Percentiles rank a stretch among this genome's conserved stretches.
phyloP scores from a whole-genome alignment of 306 rosid species.

The Malus fusca region DNA sequence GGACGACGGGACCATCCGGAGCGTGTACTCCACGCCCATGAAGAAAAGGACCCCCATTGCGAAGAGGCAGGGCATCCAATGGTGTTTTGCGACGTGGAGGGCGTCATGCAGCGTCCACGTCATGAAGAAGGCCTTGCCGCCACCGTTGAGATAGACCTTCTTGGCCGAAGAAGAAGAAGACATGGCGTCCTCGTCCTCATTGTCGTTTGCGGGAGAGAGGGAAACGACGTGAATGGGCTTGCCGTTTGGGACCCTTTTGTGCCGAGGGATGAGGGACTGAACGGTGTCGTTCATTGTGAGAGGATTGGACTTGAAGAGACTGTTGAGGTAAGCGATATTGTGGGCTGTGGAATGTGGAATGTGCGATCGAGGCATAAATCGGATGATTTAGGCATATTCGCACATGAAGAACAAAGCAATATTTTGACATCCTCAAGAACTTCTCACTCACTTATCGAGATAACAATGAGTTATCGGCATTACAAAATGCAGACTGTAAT shows the following conservation, averaged over 20 bases:
- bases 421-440: too few species aligned
- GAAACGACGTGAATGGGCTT: background rate
- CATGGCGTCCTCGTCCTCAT: background rate
- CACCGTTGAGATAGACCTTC: background rate
- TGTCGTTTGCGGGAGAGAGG: background rate
- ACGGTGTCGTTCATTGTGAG: slow-evolving; percentile 37
- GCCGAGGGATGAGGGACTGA: background rate
- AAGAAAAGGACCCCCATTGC: slow-evolving; percentile 58
- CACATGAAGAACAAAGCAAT: too few species aligned
- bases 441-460: too few species aligned
- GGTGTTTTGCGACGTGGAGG: slow-evolving; percentile 52
- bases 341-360: too few species aligned
- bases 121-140: slow-evolving; percentile 36
- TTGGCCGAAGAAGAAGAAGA: background rate
- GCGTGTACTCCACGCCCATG: slow-evolving; percentile 95
- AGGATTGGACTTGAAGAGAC: too few species aligned
- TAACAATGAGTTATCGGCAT: too few species aligned
- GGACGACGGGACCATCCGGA: slow-evolving; percentile 77
- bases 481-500: too few species aligned
- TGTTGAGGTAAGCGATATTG: too few species aligned
- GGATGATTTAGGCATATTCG: too few species aligned
- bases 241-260: background rate
- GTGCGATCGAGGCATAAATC: too few species aligned
- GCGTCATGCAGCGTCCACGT: slow-evolving; percentile 62
- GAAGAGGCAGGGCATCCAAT: slow-evolving; percentile 76